phyloP scores from a whole-genome alignment of 2,329 filamentous ascomycete species.

The Beauveria sp. region DNA sequence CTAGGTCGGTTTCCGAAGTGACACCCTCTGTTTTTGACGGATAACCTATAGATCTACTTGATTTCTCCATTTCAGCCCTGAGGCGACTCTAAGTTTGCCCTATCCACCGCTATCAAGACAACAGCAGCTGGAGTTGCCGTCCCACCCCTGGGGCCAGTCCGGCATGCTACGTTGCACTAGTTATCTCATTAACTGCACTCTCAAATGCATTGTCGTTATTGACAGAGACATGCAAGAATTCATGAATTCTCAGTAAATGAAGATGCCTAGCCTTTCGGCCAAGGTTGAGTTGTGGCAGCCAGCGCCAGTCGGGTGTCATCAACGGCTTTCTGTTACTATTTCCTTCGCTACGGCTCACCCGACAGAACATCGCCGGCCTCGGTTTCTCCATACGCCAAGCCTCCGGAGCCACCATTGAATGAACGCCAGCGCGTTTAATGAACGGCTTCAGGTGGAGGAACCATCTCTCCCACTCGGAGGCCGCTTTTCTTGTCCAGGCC shows the following conservation, averaged over 20 bases:
- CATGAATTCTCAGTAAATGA: neutral
- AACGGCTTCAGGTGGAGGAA: neutral
- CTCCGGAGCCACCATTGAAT: neutral
- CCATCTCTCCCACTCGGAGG: neutral
- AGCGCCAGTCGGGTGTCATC: neutral
- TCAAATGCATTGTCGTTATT: neutral
- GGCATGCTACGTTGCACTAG: slow-evolving; percentile 10
- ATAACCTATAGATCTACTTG: neutral
- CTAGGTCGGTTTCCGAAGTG: neutral
- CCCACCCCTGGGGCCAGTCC: neutral
- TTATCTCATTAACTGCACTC: neutral
- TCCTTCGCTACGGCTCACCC: neutral
- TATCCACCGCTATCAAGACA: neutral
- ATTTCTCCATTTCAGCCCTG: neutral
- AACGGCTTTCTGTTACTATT: neutral
- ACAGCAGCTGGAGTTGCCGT: neutral
- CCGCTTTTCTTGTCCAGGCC: neutral
- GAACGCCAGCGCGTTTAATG: neutral
- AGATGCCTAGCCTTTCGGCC: neutral
- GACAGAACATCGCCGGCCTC: neutral
- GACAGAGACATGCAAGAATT: neutral
- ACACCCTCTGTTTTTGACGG: neutral
- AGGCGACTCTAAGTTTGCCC: neutral
- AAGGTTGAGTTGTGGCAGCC: neutral
- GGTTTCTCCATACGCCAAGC: neutral